Evolutionary conservation across 371 early-diverging fungal genomes (phyloP), one percentile per base, ranked within the genome.

Genomic region (Mucor irregularis): DNA sequence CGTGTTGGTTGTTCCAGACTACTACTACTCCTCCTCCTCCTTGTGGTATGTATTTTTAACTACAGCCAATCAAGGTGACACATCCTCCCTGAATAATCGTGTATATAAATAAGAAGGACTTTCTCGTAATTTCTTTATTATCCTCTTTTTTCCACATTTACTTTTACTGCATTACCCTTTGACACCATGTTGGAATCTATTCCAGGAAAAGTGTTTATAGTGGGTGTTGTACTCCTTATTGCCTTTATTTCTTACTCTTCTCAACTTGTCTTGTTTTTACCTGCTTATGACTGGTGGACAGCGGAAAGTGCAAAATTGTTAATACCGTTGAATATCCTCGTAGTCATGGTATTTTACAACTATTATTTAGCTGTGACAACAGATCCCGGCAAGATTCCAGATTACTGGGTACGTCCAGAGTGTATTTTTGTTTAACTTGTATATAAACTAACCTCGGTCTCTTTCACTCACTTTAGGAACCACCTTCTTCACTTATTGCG

Each of bases 351-450:
- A 3, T 87, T 80, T 70, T 76, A 83, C 64, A 93, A 95, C 78
- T 97, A 95, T 67, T 90, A 83, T 56, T 74, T 92, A 14, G 90
- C 90, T 2, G 83, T 83, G 45, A 66, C 69, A 0, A 91, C 91
- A 19, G 83, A 90, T 59, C 94, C 98, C 0, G 98, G 96, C 1
- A 61, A 61, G 14, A 87, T 91, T 17, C 96, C 96, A 5, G 49
- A 50, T 3, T 81, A 76, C 13, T 95, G 84, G 84, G 87, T 85
- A 71, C 64, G 9, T 31, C 9, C 86, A 89, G 34, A n/a, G n/a
- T n/a, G n/a, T n/a, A n/a, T 7, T 11, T 31, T 31, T 31, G 31
- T 7, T 31, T 31, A 31, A 31, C 31, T 31, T 11, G 42, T 24
- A n/a, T n/a, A n/a, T n/a, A n/a, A n/a, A n/a, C n/a, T n/a, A n/a